A percentile compares a stretch with the other conserved stretches of the same genome.
Evolutionary conservation across 2,329 filamentous ascomycete species (phyloP).

Genomic region (Gyromitra esculenta): DNA sequence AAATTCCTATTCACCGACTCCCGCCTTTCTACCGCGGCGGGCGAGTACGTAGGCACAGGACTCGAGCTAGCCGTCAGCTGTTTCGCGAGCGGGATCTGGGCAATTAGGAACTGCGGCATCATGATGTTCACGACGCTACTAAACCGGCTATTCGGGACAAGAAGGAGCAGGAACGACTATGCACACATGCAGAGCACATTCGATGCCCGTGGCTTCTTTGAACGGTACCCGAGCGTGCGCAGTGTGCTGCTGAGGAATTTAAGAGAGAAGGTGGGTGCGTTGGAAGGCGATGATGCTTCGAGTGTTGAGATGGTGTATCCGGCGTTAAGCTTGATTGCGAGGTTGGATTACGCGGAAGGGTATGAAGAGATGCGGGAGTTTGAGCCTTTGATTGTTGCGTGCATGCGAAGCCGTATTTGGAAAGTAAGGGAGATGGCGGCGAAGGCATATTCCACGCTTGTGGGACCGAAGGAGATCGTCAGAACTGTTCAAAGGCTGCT

Average conservation of each 20-base stretch:
- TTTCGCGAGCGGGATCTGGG: conserved; percentile 85
- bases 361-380: conserved; percentile 63
- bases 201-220: conserved; percentile 73
- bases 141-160: conserved; percentile 78
- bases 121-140: conserved; percentile 88
- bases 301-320: conserved; percentile 78
- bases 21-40: conserved; percentile 75
- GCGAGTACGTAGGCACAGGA: conserved; percentile 76
- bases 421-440: conserved; percentile 84
- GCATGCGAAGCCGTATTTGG: conserved; percentile 77
- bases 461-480: conserved; percentile 67
- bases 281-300: conserved; percentile 58
- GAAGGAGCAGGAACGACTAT: conserved; percentile 71
- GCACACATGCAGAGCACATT: conserved; percentile 66
- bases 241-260: conserved; percentile 68
- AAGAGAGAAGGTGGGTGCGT: conserved; percentile 71
- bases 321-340: conserved; percentile 76
- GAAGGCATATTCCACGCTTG: conserved; percentile 73
- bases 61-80: conserved; percentile 82
- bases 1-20: conserved; percentile 92
- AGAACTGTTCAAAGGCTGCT: conserved; percentile 61
- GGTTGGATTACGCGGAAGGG: conserved; percentile 45
- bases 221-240: conserved; percentile 73
- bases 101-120: conserved; percentile 90
- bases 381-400: conserved; percentile 68